Evolutionary conservation across 306 rosid genomes (phyloP), one percentile per base, ranked within the genome.

Genomic region (Gastrolobium bilobum): DNA sequence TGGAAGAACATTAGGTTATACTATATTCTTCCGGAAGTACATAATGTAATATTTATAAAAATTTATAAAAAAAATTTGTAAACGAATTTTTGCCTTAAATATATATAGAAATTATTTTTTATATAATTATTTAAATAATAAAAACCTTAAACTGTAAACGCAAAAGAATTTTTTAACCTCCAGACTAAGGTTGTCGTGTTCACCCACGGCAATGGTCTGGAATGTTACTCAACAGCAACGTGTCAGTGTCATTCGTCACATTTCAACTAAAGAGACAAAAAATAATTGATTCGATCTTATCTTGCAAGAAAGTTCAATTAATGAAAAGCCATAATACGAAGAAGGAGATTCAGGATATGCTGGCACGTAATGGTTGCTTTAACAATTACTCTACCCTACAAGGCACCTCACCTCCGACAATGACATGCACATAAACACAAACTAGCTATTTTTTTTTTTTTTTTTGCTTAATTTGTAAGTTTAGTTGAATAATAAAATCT

Each of bases 301-400:
- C 64, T 37, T 35, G 37, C 1, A 43, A 10, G 15, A 1, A 66
- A 42, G 15, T 66, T 65, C 8, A 1, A 60, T 60, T 60, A 14
- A 35, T 75, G 13, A 75, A 73, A 75, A 37, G 51, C 34, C 34
- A n/a, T 15, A 39, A n/a, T 15, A 39, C 4, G n/a, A 20, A 20
- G 10, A 39, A 7, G 11, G 31, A 0, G 20, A 51, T 51, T 52
- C 4, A 52, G 34, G 20, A 8, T 33, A 51, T 70, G 48, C 5
- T 29, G 47, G 37, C 82, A 68, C 76, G 77, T 68, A 44, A 44
- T 7, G 10, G 1, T 72, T 71, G 30, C 83, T 79, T 71, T 29
- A 61, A 78, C 77, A 68, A 68, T 61, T 33, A 26, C 30, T 37
- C 65, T 65, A 29, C 13, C 26, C 26, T 20, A 20, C 26, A 20